A percentile compares a stretch with the other conserved stretches of the same genome.
Conservation (phyloP, 129 eudicot species). For the Ambrosia trifida region DNA sequence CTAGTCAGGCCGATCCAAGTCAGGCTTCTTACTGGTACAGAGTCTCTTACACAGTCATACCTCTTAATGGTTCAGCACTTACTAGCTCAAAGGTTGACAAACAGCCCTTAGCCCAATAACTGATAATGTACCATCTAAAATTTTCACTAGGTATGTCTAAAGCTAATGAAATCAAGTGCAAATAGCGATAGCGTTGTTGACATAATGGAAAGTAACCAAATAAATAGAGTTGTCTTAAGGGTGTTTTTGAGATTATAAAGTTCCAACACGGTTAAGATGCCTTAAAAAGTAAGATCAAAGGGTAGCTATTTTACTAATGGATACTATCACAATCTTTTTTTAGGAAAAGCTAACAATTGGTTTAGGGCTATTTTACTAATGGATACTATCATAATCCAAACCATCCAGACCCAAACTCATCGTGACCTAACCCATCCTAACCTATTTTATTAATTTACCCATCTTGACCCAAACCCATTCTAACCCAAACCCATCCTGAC, state of each 20-base stretch:
- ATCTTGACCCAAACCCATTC: no score
- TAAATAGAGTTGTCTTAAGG: background rate
- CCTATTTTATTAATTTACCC: no score
- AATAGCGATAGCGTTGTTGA: background rate
- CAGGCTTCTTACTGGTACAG: no score
- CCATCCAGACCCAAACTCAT: no score
- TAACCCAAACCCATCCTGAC: no score
- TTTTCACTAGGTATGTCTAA: background rate
- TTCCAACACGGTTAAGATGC: constrained; percentile 1
- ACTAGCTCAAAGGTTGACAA: no score
- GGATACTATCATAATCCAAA: no score
- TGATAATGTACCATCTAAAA: background rate
- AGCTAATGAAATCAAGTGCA: background rate
- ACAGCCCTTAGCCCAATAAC: background rate
- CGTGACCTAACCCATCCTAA: no score
- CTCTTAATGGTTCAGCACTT: no score
- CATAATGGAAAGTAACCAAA: constrained; percentile 1
- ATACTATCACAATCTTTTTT: background rate
- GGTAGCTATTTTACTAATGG: background rate
- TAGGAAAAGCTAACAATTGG: background rate
- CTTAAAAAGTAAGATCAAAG: background rate
- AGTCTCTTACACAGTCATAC: no score
- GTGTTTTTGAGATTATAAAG: background rate
- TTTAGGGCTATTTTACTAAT: background rate
- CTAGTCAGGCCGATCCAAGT: no score